Base-by-base conservation (phyloP, 2,329 filamentous ascomycete species). In the Aureobasidium sp. region DNA sequence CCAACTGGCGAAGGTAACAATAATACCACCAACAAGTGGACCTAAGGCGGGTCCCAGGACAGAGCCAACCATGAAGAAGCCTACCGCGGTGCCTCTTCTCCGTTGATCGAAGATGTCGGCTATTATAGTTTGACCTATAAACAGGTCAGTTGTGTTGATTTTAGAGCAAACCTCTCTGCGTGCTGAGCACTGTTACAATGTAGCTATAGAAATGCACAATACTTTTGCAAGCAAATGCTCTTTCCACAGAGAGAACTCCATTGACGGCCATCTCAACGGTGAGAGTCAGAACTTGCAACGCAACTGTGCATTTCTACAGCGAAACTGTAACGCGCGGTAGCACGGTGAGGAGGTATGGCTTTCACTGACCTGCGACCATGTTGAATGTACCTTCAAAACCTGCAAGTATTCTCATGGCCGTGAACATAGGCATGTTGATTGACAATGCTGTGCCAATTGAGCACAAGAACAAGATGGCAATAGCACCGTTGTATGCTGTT, bases 341-440 rank as follows among this genome's bases (percentile, higher is more conserved):
- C 9, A 20, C 5, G 8, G 29, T 32, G 8, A 5, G 29, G 29
- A 34, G 34, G 34, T 37, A 5, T 37, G 34, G 34, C 34, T 12
- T 37, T 37, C 5, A 37, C 34, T 5, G 2, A 37, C 88, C 88
- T 36, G 90, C 82, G 4, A 89, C 81, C 20, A 91, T 78, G 66
- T 91, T 89, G 0, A 86, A 84, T 0, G 88, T 90, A n/a, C 87
- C 87, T 71, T 88, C 84, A 66, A 90, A 87, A 0, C 87, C 88
- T 1, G 86, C 87, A 20, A 89, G 75, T 27, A 89, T 82, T 5
- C 88, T 83, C 69, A 91, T 90, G 43, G 88, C 77, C 69, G 88
- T 88, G 71, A 89, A 92, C 0, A 84, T 77, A 0, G 80, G 79
- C 20, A 92, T 75, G 65, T 89, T 87, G 0, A 87, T 87, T 3